Percentiles rank a stretch among this genome's conserved stretches.
phyloP scores from a whole-genome alignment of 257 asterid genomes.

The Oldenlandia corymbosa region DNA sequence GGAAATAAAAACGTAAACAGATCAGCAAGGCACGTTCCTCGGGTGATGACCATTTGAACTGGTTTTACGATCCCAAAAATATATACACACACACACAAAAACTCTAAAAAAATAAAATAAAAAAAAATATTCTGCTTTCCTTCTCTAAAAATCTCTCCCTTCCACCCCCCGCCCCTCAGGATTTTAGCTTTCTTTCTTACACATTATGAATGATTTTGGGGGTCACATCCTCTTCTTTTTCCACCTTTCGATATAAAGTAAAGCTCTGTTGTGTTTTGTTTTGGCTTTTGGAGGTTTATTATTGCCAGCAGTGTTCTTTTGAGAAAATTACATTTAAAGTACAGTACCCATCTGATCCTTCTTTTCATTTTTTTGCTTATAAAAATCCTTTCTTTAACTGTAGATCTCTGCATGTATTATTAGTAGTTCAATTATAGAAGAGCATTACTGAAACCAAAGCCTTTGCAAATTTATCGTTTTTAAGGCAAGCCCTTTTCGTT shows the following conservation, averaged over 20 bases:
- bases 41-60: conserved; percentile 31
- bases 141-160: not conserved
- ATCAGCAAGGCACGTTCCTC: conserved; percentile 58
- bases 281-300: not conserved
- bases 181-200: not conserved
- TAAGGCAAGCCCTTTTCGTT: not conserved
- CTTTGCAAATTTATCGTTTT: not conserved
- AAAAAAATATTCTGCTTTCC: no score
- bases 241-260: conserved; percentile 3
- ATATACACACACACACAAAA: not conserved
- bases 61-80: conserved; percentile 36
- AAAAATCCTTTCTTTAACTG: not conserved
- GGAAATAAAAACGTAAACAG: conserved; percentile 8
- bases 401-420: conserved; percentile 13
- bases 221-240: not conserved
- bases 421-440: not conserved
- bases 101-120: no score
- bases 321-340: no score
- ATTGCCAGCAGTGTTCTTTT: conserved; percentile 6
- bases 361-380: not conserved
- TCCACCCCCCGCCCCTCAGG: not conserved
- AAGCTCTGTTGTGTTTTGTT: conserved; percentile 20
- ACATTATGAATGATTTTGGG: not conserved
- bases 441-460: not conserved
- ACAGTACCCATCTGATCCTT: not conserved